Evolutionary conservation across 495 filamentous ascomycete genomes (phyloP), one percentile per base, ranked within the genome.

Genomic region (Hypoxylon fuscum): DNA sequence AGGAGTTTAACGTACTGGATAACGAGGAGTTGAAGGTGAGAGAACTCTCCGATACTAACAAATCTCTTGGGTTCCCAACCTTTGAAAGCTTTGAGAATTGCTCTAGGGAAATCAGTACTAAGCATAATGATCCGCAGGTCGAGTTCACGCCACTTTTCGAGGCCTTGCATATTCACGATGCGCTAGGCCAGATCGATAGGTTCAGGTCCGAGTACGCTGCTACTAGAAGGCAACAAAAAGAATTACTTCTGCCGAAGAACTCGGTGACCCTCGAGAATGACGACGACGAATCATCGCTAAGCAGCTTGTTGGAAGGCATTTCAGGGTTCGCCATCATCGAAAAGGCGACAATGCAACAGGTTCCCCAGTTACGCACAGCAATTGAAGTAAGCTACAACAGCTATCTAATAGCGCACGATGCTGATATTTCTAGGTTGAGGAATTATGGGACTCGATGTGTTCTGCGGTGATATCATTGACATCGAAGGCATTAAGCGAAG

Each of bases 361-460:
- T 87, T 1, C 88, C 90, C 2, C 88, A 90, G 55, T 79, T 98
- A 38, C 83, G 95, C 46, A 91, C 92, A n/a, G 77, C 84, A 11
- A 83, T 89, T 52, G 95, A 98, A 81, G 93, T 96, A 74, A 71
- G 84, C 74, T 27, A 12, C 34, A 15, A 23, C n/a, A 10, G 17
- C 31, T 17, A 27, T 27, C 7, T 25, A 1, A 5, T 41, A 18
- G 37, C 29, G 46, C 10, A 20, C 12, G 6, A 25, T 46, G 15
- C 74, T 80, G 38, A 81, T 53, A 25, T 17, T 25, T 53, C 27
- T 58, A 94, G 90, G 90, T 97, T 45, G 94, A 98, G 68, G 93
- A 97, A 71, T 82, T 99, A 5, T 99, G 95, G 95, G 93, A 97
- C 69, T 97, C 93, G 0, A 94, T 97, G 92, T 98, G 93, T 67